Percentiles rank a stretch among this genome's conserved stretches.
phyloP scores from a whole-genome alignment of 2,329 filamentous ascomycete species.

The Penicillium sp. region DNA sequence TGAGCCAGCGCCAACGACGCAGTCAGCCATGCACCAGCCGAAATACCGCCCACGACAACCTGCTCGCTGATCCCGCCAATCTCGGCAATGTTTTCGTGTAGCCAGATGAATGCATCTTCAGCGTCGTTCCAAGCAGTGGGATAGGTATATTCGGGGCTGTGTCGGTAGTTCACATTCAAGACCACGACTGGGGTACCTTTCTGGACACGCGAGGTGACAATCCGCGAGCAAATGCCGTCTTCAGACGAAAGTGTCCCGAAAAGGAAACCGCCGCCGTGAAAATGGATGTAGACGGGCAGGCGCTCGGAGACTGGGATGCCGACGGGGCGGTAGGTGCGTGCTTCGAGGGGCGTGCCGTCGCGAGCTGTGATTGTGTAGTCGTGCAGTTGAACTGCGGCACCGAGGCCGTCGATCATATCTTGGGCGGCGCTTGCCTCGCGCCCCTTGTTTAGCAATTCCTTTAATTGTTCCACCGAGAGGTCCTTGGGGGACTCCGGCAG shows the following conservation, averaged over 20 bases:
- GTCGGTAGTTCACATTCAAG: conserved; percentile 59
- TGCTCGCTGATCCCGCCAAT: conserved; percentile 42
- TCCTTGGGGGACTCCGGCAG: conserved; percentile 29
- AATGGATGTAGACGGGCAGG: conserved; percentile 53
- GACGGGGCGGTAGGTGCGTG: conserved; percentile 49
- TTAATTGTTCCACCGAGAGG: conserved; percentile 27
- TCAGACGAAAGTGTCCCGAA: conserved; percentile 57
- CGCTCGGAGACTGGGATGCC: conserved; percentile 26
- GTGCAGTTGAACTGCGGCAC: conserved; percentile 34
- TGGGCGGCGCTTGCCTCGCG: conserved; percentile 37
- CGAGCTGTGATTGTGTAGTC: conserved; percentile 46
- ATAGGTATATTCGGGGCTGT: conserved; percentile 56
- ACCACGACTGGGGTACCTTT: conserved; percentile 42
- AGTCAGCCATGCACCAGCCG: conserved; percentile 49
- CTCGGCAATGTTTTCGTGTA: conserved; percentile 46
- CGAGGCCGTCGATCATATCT: conserved; percentile 30
- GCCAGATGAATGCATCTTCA: conserved; percentile 57
- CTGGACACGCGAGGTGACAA: conserved; percentile 40
- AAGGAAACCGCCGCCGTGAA: conserved; percentile 59
- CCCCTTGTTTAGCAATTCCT: conserved; percentile 29
- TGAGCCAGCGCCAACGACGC: conserved; percentile 46
- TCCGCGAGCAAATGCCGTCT: conserved; percentile 52
- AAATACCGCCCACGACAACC: conserved; percentile 52
- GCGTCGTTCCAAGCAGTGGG: conserved; percentile 55
- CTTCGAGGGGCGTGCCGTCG: conserved; percentile 48